Evolutionary conservation across 2,329 filamentous ascomycete species (phyloP), one percentile per base, ranked within the genome.

Genomic region (Colletotrichum melonis): DNA sequence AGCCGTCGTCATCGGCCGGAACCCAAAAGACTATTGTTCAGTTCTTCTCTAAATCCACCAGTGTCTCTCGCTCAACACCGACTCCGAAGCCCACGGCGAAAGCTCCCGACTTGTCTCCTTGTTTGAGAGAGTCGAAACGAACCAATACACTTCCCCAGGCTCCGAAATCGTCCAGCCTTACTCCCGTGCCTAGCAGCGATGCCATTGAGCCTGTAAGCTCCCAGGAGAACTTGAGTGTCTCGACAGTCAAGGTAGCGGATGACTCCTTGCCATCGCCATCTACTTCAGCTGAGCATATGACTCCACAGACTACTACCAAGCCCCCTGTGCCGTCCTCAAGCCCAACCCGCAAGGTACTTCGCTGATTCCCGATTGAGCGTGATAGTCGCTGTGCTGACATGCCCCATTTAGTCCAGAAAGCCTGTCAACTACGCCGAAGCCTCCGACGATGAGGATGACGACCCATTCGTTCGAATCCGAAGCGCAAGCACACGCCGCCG

Each of bases 101-200:
- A 69, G 78, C 79, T 73, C 77, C 81, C 71, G 76, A 78, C 69
- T 77, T 79, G 74, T 80, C 81, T 8, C 80, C 82, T 8, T 82
- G 80, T 75, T 78, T 86, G 8, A 81, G 84, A 76, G 84, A 86
- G 76, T 82, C 83, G 30, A 84, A 82, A 22, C 87, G 87, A 63
- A 83, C 83, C 74, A 87, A 86, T 68, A 80, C 84, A 1, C 81
- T 82, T 79, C 77, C 84, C 75, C 77, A 80, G 75, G 75, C 81
- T 76, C 78, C 86, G 78, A 77, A 83, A 78, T 72, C 83, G 78
- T 72, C 84, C 49, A 87, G 86, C 72, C 84, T 92, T 72, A 95
- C 94, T 0, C 94, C 95, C 5, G 89, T 93, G 6, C 93, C 95
- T 5, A 97, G 94, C 82, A 97, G 95, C 82, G 94, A 97, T 82